Evolutionary conservation across 108 stramenopile species (phyloP), one percentile per base, ranked within the genome.

Genomic region (Fragilaria crotonensis): DNA sequence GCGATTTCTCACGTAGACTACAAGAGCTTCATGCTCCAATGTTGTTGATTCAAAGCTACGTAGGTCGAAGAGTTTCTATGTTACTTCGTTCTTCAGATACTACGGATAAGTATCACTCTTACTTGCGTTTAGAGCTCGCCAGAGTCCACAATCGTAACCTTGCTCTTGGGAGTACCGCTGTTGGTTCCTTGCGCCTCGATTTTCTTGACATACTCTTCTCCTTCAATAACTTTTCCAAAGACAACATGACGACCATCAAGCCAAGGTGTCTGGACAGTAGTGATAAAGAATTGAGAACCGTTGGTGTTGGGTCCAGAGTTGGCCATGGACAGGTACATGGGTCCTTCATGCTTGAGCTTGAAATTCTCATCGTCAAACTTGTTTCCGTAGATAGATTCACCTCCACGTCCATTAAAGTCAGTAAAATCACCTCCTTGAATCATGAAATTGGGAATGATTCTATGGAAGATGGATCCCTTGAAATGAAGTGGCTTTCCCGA

Each of bases 191-290:
- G 49, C 5, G 61, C 75, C 66, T 94, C 92, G 55, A 97, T 75
- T 44, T 63, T 80, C 70, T 84, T 89, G 57, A 98, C 84, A 33
- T 94, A 62, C 41, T 93, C 95, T 62, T 84, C 89, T 61, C 96
- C 96, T 70, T 97, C 90, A 29, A 95, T 61, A 14, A 97, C 95
- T 61, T 90, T 93, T 57, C 98, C 98, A 79, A 99, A 99, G 3
- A 99, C 98, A 65, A 98, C 96, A 59, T 97, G 96, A 26, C 50
- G 31, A 66, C 75, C 80, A 68, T 99, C 97, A 48, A 99, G 62
- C 96, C 96, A 97, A 19, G 91, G 76, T n/a, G 96, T 97, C 57
- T 95, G 90, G 65, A 87, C 94, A 54, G 95, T 96, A 28, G 95
- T 97, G 68, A 98, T 95, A 76, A 97, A 98, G 76, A 97, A 95